phyloP scores from a whole-genome alignment of 2,329 filamentous ascomycete genomes.

The Colletotrichum cuscutae region DNA sequence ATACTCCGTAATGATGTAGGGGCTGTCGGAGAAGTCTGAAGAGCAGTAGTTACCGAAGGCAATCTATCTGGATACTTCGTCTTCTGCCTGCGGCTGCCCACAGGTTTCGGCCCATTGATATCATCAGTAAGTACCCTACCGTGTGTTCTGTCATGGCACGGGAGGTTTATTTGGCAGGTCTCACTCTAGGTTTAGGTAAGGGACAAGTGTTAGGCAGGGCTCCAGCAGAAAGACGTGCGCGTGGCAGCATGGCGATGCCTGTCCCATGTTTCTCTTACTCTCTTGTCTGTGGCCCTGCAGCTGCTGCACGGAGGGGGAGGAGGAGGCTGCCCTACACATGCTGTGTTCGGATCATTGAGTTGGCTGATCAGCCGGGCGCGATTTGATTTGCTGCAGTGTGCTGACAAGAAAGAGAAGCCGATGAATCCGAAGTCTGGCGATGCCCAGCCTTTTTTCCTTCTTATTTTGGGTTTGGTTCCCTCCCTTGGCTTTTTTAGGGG shows the following conservation, averaged over 20 bases:
- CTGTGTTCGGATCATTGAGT: too few species aligned
- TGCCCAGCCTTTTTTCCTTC: slow-evolving; percentile 5
- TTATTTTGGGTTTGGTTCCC: slow-evolving; percentile 20
- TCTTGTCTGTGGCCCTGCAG: not conserved
- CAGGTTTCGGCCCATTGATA: not conserved
- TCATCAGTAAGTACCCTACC: not conserved
- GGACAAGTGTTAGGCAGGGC: not conserved
- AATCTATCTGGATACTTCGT: not conserved
- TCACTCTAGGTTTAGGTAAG: slow-evolving; percentile 2
- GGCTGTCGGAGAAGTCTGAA: not conserved
- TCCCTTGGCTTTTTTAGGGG: slow-evolving; percentile 22
- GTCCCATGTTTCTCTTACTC: not conserved
- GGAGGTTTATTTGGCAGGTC: slow-evolving; percentile 3
- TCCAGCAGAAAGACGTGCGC: not conserved
- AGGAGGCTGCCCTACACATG: too few species aligned
- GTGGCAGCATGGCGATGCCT: not conserved
- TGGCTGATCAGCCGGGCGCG: not conserved
- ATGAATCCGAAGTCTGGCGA: slow-evolving; percentile 15
- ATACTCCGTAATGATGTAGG: too few species aligned
- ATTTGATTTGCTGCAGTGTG: not conserved
- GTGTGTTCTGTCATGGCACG: not conserved
- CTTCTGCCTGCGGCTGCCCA: not conserved
- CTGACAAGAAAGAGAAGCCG: slow-evolving; percentile 14
- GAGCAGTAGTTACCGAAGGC: too few species aligned
- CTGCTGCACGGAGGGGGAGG: not conserved